Base-by-base conservation (phyloP, 2,329 filamentous ascomycete species). In the Phoma sp. region DNA sequence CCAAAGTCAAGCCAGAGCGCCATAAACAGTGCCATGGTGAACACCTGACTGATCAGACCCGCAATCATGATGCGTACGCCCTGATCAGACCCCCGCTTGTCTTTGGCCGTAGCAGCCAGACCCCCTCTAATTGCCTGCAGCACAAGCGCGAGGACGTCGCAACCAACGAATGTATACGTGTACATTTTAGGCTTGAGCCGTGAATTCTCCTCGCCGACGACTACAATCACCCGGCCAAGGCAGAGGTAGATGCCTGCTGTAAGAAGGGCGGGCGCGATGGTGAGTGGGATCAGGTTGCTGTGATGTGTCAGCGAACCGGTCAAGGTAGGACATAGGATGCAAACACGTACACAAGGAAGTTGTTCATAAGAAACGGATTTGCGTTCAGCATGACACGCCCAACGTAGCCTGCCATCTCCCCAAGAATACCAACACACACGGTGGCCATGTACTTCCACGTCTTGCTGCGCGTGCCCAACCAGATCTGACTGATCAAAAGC, bases 101-200 rank as follows among this genome's bases (percentile, higher is more conserved):
- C 71, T 1, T 73, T 72, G 0, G 81, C 80, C 0, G 80, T 80
- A 0, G 84, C 81, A 2, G 85, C 82, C 39, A 86, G 76, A 32
- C 78, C 84, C 47, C 84, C 84, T 9, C 84, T 84, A 4, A 76
- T 76, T 3, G 81, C 82, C 69, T 87, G 84, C 12, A 86, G 71
- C 24, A 85, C 57, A n/a, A 87, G 77, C n/a, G 80, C 81, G 39
- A 84, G 63, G 24, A 86, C 55, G 61, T 87, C 84, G 63, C 80
- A 84, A 32, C 74, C 69, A 57, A 86, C 80, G 71, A 87, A 87
- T 54, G 85, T 77, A 69, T 80, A 80, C 10, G 83, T 84, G 67
- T 84, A 85, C 36, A 79, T 51, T 32, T 65, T 67, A 2, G 65
- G 68, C 43, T 60, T 63, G 21, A 72, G 27, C 15, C 62, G 64